Evolutionary conservation across 495 filamentous ascomycete genomes (phyloP).

Genomic region (Penicillium simplicissimum): DNA sequence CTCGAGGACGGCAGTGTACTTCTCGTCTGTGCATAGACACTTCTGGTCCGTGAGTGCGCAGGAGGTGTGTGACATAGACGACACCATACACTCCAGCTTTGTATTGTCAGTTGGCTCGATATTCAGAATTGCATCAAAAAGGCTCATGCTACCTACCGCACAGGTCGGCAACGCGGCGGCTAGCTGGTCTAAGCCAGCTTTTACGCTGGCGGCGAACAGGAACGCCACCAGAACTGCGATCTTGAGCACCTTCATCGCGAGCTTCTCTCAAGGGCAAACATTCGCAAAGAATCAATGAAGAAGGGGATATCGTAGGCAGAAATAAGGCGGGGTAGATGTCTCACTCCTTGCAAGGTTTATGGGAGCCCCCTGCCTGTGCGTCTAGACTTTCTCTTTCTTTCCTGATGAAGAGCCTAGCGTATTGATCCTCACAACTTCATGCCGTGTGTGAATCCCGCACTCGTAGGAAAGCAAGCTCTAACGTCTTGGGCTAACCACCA

Average conservation of each 20-base stretch:
- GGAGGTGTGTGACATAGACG: constrained; percentile 21
- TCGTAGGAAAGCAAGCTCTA: background rate
- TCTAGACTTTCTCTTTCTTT: background rate
- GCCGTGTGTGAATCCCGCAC: background rate
- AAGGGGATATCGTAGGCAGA: background rate
- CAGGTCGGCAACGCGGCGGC: constrained; percentile 17
- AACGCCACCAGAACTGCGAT: constrained; percentile 6
- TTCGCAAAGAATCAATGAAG: background rate
- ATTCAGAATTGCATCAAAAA: background rate
- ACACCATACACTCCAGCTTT: constrained; percentile 30
- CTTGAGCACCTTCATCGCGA: constrained; percentile 16
- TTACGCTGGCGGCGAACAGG: constrained; percentile 4
- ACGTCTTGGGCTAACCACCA: background rate
- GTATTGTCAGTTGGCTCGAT: constrained; percentile 1
- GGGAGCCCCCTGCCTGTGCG: background rate
- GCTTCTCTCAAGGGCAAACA: background rate
- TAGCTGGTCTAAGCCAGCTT: constrained; percentile 14
- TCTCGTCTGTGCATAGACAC: constrained; percentile 30
- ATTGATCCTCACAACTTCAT: background rate
- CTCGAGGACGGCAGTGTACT: constrained; percentile 18
- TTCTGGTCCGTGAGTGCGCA: constrained; percentile 27
- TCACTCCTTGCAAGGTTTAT: background rate
- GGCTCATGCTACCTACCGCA: constrained; percentile 15
- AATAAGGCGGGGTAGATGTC: background rate
- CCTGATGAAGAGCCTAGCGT: constrained; percentile 5